Base-by-base conservation (phyloP, 345 rosid genomes). In the Melastoma malabathricum region DNA sequence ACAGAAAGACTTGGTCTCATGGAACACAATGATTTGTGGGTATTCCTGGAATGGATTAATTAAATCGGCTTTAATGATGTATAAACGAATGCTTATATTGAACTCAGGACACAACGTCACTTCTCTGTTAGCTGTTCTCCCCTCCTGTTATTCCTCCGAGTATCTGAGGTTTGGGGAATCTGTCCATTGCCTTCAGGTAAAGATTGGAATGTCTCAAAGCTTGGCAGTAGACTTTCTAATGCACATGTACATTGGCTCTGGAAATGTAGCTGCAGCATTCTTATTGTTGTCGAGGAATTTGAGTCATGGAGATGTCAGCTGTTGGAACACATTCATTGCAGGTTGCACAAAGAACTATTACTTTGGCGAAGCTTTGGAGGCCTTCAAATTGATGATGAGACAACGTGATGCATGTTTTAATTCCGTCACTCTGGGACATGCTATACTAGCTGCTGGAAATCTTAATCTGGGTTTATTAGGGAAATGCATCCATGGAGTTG, bases 291-390 rank as follows among this genome's bases (percentile, higher is more conserved):
- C 52, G 54, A 54, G 16, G 2, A 45, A 59, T 48, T 49, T 70
- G 0, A 25, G 55, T 50, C 55, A 34, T 47, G 59, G 65, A 47
- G 79, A 78, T 52, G 57, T 68, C 19, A 18, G 72, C 39, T 59
- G 70, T 59, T 78, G 84, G 85, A 76, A 79, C 63, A 62, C 77
- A 15, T 51, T 76, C 15, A 79, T 79, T 54, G 61, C 48, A 20
- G 74, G 78, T 5, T 79, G 79, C 39, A 46, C 64, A 15, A 55
- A 60, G 19, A 60, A 41, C 13, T 65, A 64, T 54, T 60, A 59
- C 58, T 52, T 64, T 57, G 55, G 15, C 20, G 74, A 69, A 65
- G 74, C 83, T 51, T 48, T 77, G 56, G 65, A 57, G 57, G 53
- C 64, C 27, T 80, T 80, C 58, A 63, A 48, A 18, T 64, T 58